Evolutionary conservation across 1,284 basidiomycete genomes (phyloP).

Genomic region (Apiotrichum gracile): DNA sequence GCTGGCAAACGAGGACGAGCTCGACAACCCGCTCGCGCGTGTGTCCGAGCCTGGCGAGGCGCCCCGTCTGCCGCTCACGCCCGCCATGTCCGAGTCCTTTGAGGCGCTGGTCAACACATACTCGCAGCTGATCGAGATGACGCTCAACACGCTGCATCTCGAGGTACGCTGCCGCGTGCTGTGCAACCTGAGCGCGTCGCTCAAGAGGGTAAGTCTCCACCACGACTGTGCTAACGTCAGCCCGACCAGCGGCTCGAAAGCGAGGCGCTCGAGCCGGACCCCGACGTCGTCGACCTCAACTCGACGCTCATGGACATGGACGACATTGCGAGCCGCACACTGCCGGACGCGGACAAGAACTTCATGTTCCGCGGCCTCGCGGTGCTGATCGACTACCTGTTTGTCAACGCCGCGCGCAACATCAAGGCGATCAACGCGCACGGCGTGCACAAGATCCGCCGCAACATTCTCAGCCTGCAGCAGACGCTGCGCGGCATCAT

Average conservation of each 20-base stretch:
- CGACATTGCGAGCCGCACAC: conserved; percentile 58
- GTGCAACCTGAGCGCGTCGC: conserved; percentile 71
- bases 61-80: conserved; percentile 68
- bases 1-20: conserved; percentile 52
- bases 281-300: conserved; percentile 83
- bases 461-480: conserved; percentile 87
- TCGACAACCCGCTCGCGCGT: conserved; percentile 51
- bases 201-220: conserved; percentile 57
- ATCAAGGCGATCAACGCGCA: conserved; percentile 67
- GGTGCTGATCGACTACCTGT: conserved; percentile 74
- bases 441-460: conserved; percentile 80
- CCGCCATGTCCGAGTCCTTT: conserved; percentile 82
- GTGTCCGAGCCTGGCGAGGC: conserved; percentile 51
- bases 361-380: conserved; percentile 84
- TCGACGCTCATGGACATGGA: conserved; percentile 71
- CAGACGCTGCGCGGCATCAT: conserved; percentile 82
- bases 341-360: conserved; percentile 62
- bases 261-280: conserved; percentile 83
- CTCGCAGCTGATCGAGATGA: conserved; percentile 74
- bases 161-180: conserved; percentile 82
- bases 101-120: conserved; percentile 85
- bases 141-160: conserved; percentile 81
- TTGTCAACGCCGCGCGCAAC: conserved; percentile 68
- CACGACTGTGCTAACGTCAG: conserved; percentile 45
- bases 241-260: conserved; percentile 75